Base-by-base conservation (phyloP, 257 asterid species). In the Ajuga chamaepitys region DNA sequence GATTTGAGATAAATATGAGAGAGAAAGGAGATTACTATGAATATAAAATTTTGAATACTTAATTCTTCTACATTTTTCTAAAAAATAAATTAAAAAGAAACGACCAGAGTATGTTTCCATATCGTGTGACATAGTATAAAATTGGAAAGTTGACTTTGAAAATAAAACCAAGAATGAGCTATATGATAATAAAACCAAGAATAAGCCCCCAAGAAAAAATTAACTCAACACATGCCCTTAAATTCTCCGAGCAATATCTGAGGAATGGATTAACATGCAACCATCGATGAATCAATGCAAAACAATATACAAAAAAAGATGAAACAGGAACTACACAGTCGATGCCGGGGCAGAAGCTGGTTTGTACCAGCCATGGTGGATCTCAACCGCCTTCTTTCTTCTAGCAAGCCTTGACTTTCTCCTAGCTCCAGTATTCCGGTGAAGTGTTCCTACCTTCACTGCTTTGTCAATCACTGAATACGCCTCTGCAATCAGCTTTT, bases 351-450 rank as follows among this genome's bases (percentile, higher is more conserved):
- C 81, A 16, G 87, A 74, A 34, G 71, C 80, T 7, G 97, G 97
- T 8, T 75, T 73, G 44, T 89, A 93, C 99, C 97, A 89, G 70
- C 99, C 99, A 42, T 82, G 91, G 70, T 78, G 85, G 62, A 89
- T 87, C 81, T 81, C 96, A 9, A 84, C 78, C 1, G 95, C 86
- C 74, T 84, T 87, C 83, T 89, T 93, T 42, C 96, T 84, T 74
- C 99, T 76, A 13, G 99, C 99, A 22, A 93, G 96, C 7, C 99
- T 81, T 40, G 99, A 93, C 70, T 93, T 89, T 74, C 99, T 93
- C 84, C 96, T 76, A 0, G 96, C 99, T 16, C 99, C 99, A 0
- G 97, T 93, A 54, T 93, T 93, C 34, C 89, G 83, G 78, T 93
- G 99, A 58, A 93, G 86, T 0, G 95, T 59, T 64, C 99, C 95